Evolutionary conservation across 306 rosid species (phyloP), one percentile per base, ranked within the genome.

Genomic region (Hylodesmum podocarpum): DNA sequence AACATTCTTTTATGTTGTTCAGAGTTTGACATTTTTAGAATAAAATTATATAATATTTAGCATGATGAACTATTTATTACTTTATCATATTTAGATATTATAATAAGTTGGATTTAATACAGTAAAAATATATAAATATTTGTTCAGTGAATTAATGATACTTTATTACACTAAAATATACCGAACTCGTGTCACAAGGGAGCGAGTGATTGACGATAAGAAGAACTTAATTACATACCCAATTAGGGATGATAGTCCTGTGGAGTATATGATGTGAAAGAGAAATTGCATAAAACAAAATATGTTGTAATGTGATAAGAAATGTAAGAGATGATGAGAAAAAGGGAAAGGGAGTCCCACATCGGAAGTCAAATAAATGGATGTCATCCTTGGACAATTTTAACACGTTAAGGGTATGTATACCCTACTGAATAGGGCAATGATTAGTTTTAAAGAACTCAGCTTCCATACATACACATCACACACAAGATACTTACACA

Each of bases 361-460:
- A 27, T 46, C 21, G 13, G 6, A 55, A 46, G 24, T 61, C 36
- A 61, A 46, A 61, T 75, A 54, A 66, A 40, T 53, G 16, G 34
- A 15, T 50, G 18, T 76, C 65, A 28, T 75, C 10, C 10, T 63
- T 64, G 50, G 44, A 36, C 66, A 49, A 10, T 18, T 79, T 50
- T 46, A 68, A 59, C 57, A 53, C 10, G 25, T 22, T 62, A 47
- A 54, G 64, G 53, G 44, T 70, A 59, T 59, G 34, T 67, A 40
- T 3, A 27, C 40, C 57, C 3, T 13, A 61, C 6, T 18, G 29
- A 27, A 50, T 50, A 59, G 44, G 50, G 50, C 74, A 79, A 72
- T 79, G 74, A 79, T 79, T 72, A 73, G 74, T 39, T 50, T 62
- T 66, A 41, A 71, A 62, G 37, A 47, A 41, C 77, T 34, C 15